phyloP scores from a whole-genome alignment of 2,329 filamentous ascomycete species.

The Penicillium hordei region DNA sequence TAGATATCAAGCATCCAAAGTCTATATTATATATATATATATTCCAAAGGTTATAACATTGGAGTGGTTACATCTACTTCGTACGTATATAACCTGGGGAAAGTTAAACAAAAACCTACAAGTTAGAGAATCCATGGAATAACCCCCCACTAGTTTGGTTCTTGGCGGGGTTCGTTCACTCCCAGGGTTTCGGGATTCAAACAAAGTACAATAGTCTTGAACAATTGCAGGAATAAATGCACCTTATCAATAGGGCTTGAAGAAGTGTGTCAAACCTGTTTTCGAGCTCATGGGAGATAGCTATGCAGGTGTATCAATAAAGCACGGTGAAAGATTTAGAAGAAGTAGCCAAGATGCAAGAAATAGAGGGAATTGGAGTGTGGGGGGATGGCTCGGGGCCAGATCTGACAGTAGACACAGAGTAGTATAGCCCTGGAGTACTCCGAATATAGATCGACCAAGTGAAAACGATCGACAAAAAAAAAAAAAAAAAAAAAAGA shows the following conservation, averaged over 20 bases:
- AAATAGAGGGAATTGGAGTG: background rate
- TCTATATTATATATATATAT: background rate
- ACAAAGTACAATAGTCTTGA: background rate
- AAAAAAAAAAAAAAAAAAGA: background rate
- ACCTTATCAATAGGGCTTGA: constrained; percentile 3
- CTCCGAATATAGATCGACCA: too few relatives aligned
- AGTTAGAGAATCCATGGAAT: background rate
- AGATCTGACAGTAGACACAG: constrained; percentile 15
- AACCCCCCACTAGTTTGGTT: background rate
- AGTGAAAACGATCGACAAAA: background rate
- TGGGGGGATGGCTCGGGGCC: background rate
- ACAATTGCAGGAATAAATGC: background rate
- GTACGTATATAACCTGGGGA: background rate
- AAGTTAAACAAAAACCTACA: background rate
- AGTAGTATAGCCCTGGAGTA: background rate
- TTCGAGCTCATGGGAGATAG: constrained; percentile 3
- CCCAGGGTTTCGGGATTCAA: background rate
- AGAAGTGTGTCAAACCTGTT: constrained; percentile 8
- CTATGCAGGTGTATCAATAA: constrained; percentile 12
- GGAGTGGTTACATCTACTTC: too few relatives aligned
- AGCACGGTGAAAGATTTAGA: background rate
- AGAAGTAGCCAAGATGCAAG: constrained; percentile 4
- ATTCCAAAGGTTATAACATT: background rate
- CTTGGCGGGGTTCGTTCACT: background rate
- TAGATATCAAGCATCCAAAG: background rate